Percentiles rank a stretch among this genome's conserved stretches.
These are phyloP conservation scores for Celoporthe dispersa DNA, from an alignment of 2,329 filamentous ascomycete species.

Conservation along the genomic window DNA sequence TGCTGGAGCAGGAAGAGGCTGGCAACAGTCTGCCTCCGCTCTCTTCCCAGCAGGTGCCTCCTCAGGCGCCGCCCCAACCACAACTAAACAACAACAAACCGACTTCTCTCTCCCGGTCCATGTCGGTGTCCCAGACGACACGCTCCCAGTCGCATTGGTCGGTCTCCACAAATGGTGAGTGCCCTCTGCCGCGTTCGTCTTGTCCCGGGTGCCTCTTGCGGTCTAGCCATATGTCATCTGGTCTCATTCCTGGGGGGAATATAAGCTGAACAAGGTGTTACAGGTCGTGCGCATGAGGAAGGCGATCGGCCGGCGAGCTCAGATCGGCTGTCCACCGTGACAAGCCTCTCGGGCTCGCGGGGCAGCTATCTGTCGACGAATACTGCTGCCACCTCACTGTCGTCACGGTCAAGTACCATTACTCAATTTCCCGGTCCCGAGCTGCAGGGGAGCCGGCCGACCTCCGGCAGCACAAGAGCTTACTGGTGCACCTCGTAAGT, in stretches of 20 bases:
- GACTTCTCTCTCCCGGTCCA: conserved; percentile 17
- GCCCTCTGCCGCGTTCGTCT: not conserved
- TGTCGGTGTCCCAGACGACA: conserved; percentile 26
- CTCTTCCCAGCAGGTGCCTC: conserved; percentile 16
- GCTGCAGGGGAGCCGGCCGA: conserved; percentile 41
- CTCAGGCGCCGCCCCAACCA: conserved; percentile 14
- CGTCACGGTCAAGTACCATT: conserved; percentile 41
- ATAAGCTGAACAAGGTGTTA: conserved; percentile 14
- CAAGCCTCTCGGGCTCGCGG: conserved; percentile 51
- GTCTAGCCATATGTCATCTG: not conserved
- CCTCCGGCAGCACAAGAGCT: conserved; percentile 45
- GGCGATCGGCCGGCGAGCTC: conserved; percentile 26
- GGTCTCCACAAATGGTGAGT: conserved; percentile 22
- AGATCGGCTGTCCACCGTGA: conserved; percentile 29
- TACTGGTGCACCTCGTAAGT: conserved; percentile 60
- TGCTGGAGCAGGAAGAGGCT: conserved; percentile 38
- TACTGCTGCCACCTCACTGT: conserved; percentile 38
- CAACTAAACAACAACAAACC: conserved; percentile 13
- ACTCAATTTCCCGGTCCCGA: conserved; percentile 41
- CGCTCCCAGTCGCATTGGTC: conserved; percentile 25
- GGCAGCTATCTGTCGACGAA: conserved; percentile 49
- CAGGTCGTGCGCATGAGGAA: conserved; percentile 21
- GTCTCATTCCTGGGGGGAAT: conserved; percentile 1
- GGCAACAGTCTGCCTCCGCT: conserved; percentile 22
- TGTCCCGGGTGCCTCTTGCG: not conserved